Evolutionary conservation across 208 protist species (phyloP), one percentile per base, ranked within the genome.

Genomic region (Acanthamoeba sp.): DNA sequence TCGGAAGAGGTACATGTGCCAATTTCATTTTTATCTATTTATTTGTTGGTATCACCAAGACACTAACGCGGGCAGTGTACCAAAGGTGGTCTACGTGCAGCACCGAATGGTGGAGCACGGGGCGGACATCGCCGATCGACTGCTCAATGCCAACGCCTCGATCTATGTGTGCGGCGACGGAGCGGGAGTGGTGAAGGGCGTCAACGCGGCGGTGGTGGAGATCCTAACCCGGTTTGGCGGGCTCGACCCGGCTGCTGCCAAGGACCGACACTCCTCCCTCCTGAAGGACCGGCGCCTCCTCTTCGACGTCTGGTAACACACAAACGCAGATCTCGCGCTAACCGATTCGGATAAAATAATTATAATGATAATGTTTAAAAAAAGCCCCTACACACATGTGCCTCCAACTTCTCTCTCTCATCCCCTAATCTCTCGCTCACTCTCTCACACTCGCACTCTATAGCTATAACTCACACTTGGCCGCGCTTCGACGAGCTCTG

Each of bases 151-250:
- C 27, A 71, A 85, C 52, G 95, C 66, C 3, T 93, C 36, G 4
- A 34, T 95, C n/a, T 95, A 93, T 36, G 93, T 95, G 29, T 95
- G 95, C 69, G 95, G 94, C 2, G 84, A 91, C 34, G 84, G 55
- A 1, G 57, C 48, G 34, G 36, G 57, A 1, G 57, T 91, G 57
- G 84, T 71, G 16, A 91, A 91, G 84, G 84, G 84, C 55, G 84
- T 91, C 48, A 91, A 64, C 55, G 57, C 84, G 7, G 84, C 84
- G 6, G 84, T 91, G 84, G 36, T 73, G 5, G 57, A 91, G 55
- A 91, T 91, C 48, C 36, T 91, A 9, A 5, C 69, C 52, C 69
- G 1, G 52, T 64, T 73, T 14, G 84, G 84, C 6, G 32, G 34
- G 42, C 27, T 91, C 34, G 48, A 64, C 22, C 36, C 52, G 3